phyloP scores from a whole-genome alignment of 176 grass and related monocot species.

The Olyra latifolia region DNA sequence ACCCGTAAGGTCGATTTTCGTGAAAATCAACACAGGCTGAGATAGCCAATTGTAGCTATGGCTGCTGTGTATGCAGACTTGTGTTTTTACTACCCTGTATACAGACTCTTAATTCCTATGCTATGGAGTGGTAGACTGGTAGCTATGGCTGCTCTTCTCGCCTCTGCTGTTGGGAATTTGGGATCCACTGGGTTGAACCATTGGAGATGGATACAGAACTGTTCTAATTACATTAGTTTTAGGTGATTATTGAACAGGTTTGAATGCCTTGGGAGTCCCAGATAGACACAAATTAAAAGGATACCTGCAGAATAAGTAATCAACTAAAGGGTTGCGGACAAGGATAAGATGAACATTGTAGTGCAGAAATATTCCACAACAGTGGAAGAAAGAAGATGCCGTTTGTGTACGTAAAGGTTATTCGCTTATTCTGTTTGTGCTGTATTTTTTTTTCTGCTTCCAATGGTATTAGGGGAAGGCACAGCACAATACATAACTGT shows the following conservation, averaged over 20 bases:
- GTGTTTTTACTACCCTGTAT: not conserved
- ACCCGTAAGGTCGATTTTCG: too few species aligned
- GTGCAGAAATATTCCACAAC: conserved; percentile 9
- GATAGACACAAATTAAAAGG: not conserved
- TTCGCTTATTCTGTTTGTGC: not conserved
- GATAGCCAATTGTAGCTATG: not conserved
- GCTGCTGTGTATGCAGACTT: not conserved
- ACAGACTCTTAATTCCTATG: not conserved
- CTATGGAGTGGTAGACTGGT: not conserved
- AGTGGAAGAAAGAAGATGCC: not conserved
- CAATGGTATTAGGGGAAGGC: not conserved
- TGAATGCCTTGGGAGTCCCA: not conserved
- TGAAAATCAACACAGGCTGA: too few species aligned
- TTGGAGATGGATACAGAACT: not conserved
- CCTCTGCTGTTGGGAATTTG: not conserved
- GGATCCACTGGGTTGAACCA: not conserved
- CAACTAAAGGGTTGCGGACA: not conserved
- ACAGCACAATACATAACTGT: not conserved
- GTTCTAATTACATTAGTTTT: not conserved
- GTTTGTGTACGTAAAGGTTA: not conserved
- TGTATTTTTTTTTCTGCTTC: not conserved
- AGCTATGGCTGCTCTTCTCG: not conserved
- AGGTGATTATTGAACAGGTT: not conserved
- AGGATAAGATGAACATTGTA: not conserved
- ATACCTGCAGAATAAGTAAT: not conserved